Percentiles rank a stretch among this genome's conserved stretches.
These are phyloP conservation scores for Cenchrus fungigraminus DNA, from an alignment of 176 grass and related monocot genomes.

Conservation along the genomic window DNA sequence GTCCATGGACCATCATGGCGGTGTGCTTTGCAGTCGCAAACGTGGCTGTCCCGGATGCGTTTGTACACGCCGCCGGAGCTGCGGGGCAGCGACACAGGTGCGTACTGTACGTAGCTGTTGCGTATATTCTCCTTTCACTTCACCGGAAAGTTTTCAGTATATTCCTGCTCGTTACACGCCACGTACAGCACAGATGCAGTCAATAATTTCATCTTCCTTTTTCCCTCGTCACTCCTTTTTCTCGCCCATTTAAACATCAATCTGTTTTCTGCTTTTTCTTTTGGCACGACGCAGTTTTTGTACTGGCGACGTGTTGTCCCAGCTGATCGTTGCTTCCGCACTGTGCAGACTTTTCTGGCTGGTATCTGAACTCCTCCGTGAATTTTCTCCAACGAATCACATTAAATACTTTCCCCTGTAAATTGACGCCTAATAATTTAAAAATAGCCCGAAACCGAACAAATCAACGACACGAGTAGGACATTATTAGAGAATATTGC, in stretches of 20 bases:
- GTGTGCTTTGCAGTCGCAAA: background rate
- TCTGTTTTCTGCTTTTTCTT: background rate
- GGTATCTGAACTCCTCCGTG: background rate
- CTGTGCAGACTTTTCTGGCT: background rate
- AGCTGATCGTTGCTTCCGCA: background rate
- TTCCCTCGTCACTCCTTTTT: background rate
- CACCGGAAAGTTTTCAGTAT: slow-evolving; percentile 32
- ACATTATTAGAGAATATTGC: no score
- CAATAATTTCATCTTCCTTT: slow-evolving; percentile 10
- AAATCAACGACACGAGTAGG: background rate
- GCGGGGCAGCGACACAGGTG: background rate
- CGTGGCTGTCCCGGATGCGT: background rate
- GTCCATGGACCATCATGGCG: background rate
- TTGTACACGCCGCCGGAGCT: background rate
- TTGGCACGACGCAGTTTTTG: background rate
- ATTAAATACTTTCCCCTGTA: background rate
- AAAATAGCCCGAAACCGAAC: background rate
- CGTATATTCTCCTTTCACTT: slow-evolving; percentile 31
- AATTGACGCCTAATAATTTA: background rate
- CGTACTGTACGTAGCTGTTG: background rate
- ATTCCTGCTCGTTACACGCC: slow-evolving; percentile 28
- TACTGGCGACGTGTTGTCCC: no score
- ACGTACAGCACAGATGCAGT: background rate
- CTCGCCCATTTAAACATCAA: background rate
- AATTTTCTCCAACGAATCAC: no score